Base-by-base conservation (phyloP, 2,329 filamentous ascomycete species). In the Cladosporium sp. region DNA sequence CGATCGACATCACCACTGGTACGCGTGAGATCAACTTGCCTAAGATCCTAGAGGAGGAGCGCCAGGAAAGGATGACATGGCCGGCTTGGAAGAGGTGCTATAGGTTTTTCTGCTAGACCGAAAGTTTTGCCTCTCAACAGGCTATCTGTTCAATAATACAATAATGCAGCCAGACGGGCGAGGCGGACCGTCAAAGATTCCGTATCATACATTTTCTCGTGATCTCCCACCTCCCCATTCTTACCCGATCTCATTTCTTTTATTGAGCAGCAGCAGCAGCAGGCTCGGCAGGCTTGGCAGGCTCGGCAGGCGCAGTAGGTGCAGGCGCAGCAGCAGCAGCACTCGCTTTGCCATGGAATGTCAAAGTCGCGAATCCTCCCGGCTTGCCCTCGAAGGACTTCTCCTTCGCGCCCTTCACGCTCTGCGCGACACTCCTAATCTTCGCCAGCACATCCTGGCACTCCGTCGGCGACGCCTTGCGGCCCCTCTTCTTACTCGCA, bases 401-500 rank as follows among this genome's bases (percentile, higher is more conserved):
- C 68, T 80, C 75, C 59, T 65, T 76, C 52, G 68, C 74, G 13
- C 72, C 71, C 32, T 61, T 52, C 54, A 74, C 69, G 41, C 73
- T 70, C 14, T 64, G 68, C 34, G 75, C 71, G 9, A 71, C 70
- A 34, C 74, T 67, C 54, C 68, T 68, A 1, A 88, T 67, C 48
- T 63, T 71, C 53, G 70, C 67, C 52, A 92, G 61, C 42, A 91
- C 67, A 19, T 69, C 76, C 55, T 78, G 67, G 16, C 81, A 82
- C 69, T 91, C 84, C 19, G 83, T 80, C 35, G 63, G 62, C 1
- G 75, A 82, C 0, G 86, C 82, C 53, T 75, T 75, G 57, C 78
- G 75, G 61, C 81, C 82, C 54, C 77, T 77, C 61, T 77, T 80
- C 76, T 85, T 91, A 67, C 80, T 80, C 54, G 82, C 81, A 45